Base-by-base conservation (phyloP, 257 asterid genomes). In the Solanum virginianum region DNA sequence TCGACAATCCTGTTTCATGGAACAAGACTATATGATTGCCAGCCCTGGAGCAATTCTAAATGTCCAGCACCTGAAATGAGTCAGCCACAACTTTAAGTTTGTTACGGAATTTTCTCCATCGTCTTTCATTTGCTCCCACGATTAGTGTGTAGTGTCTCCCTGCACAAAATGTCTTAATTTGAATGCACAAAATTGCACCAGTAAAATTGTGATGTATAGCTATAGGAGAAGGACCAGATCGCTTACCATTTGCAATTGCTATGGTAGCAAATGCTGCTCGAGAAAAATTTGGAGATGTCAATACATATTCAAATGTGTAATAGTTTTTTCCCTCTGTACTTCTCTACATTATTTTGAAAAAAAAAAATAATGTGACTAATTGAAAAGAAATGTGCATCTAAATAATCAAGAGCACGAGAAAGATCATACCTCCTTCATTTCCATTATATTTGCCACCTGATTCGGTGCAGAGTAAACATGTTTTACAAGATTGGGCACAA, bases 191-290 rank as follows among this genome's bases (percentile, higher is more conserved):
- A 56, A 17, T 6, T 65, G 17, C 63, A 57, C 63, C 24, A 17
- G 16, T 29, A 24, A 55, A 59, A 36, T 47, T 14, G 71, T 24
- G 24, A 39, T 15, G 79, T 17, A 18, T 17, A 32, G 36, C 6
- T 14, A 59, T 3, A 20, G 54, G 13, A 62, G 56, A 39, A 22
- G 81, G 56, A 10, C 12, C 3, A 60, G 63, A 80, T 39, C 5
- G 49, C 89, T 16, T 94, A 94, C 97, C 98, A 68, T 94, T 95
- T 85, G 90, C 99, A 70, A 95, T 90, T 12, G 98, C 95, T 85
- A 95, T 92, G 83, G 97, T 95, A 68, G 97, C 97, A 83, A 94
- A 95, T 81, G 99, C 98, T 43, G 99, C 91, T 79, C 98, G 87
- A 51, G 95, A 79, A 86, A 95, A 95, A 85, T 92, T 93, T 22